Conservation (phyloP, 164 flowering plant species). For the Platanus orientalis region DNA sequence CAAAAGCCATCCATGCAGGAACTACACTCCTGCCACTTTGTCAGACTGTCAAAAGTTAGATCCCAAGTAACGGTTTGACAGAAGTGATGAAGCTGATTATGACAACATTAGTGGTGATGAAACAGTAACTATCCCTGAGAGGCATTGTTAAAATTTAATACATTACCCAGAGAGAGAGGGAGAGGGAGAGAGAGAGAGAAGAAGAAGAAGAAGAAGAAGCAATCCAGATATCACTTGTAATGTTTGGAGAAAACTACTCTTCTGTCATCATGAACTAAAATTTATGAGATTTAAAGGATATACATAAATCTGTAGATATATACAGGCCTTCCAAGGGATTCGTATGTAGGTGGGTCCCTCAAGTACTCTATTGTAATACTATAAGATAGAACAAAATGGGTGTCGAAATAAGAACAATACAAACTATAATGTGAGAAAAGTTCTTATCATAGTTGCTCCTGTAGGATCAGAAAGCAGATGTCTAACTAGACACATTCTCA, state of each 20-base stretch:
- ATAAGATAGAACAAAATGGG: not conserved
- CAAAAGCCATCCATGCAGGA: too few relatives aligned
- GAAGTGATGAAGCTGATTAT: not conserved
- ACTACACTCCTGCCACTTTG: too few relatives aligned
- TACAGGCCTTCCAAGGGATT: not conserved
- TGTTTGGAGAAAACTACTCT: not conserved
- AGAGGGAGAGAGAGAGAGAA: too few relatives aligned
- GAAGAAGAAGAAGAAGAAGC: too few relatives aligned
- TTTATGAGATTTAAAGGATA: slow-evolving; percentile 1
- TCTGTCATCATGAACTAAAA: not conserved
- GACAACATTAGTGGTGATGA: not conserved
- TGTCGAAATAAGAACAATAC: not conserved
- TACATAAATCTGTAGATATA: slow-evolving; percentile 1
- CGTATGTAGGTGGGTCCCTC: too few relatives aligned
- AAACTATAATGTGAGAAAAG: slow-evolving; percentile 59
- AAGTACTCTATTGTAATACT: not conserved
- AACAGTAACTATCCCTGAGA: not conserved
- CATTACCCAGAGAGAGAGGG: too few relatives aligned
- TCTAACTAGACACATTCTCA: slow-evolving; percentile 72
- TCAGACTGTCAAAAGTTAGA: not conserved
- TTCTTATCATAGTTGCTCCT: slow-evolving; percentile 78
- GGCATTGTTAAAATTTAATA: too few relatives aligned
- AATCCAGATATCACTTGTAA: not conserved
- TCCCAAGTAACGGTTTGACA: not conserved
- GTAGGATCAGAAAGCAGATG: slow-evolving; percentile 92